Evolutionary conservation across 139 green algal genomes (phyloP), one percentile per base, ranked within the genome.

Genomic region (Desmodesmus armatus): DNA sequence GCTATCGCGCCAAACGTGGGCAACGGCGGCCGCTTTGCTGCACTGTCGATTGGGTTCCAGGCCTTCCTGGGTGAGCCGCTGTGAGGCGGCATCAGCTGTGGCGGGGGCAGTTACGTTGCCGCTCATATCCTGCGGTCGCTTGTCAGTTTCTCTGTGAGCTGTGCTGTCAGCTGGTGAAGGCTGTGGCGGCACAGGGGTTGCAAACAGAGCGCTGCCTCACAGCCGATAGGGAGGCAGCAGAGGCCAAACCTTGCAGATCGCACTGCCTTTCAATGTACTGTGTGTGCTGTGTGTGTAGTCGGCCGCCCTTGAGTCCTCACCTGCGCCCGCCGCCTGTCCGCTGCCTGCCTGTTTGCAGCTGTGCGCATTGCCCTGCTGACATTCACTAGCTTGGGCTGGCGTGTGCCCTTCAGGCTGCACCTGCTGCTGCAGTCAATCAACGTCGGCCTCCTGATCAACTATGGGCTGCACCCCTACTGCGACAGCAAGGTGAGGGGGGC

Each of bases 301-400:
- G 13, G 5, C 58, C 58, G 58, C 25, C 7, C 31, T 67, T 15
- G 19, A 58, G 39, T 78, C 11, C 70, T 78, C 39, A 58, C 40
- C 7, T 78, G 58, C 37, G 60, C 70, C 21, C 35, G 39, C 29
- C 39, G 70, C 37, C 44, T 80, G 41, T 6, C 11, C 43, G 41
- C 23, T 80, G 72, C 43, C 43, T 15, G 27, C 66, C 43, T 43
- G 44, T 7, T 23, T 62, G 39, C 74, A 81, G 74, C 47, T 33
- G 69, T 81, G 17, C 74, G 74, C 21, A 47, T 81, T 47, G 74
- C 74, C 35, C 74, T 81, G 47, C 74, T 81, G 49, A 67, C 49
- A 3, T 81, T 81, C 47, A 81, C 74, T 13, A 69, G 47, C 27
- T 29, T 81, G 5, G 74, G 74, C 49, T 81, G 37, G 33, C 74